phyloP scores from a whole-genome alignment of 2,329 filamentous ascomycete species.

The Claviceps citrina region DNA sequence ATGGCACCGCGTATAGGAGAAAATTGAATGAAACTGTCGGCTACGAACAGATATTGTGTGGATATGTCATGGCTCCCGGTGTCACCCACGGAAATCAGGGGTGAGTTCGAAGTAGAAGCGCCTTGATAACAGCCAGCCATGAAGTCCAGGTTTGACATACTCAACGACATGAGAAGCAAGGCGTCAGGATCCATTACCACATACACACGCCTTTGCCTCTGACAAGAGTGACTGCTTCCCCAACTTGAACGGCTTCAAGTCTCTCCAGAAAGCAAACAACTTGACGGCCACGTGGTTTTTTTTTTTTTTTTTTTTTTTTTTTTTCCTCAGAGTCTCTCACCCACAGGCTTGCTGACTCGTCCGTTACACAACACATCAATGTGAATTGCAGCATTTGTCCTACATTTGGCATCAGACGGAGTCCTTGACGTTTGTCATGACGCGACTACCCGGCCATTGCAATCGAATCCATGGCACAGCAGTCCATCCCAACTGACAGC shows the following conservation, averaged over 20 bases:
- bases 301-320: too few species aligned
- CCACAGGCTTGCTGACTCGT: conserved; percentile 1
- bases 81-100: background rate
- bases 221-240: background rate
- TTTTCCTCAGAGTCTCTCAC: background rate
- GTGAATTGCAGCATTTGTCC: background rate
- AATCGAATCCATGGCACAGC: conserved; percentile 1
- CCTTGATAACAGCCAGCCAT: background rate
- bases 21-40: background rate
- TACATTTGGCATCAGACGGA: background rate
- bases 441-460: conserved; percentile 3
- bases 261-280: conserved; percentile 1
- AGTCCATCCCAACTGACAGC: background rate
- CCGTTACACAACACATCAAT: conserved; percentile 3
- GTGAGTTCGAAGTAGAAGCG: background rate
- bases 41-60: conserved; percentile 1
- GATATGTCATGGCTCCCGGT: conserved; percentile 1
- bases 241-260: background rate
- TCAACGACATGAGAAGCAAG: background rate
- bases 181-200: too few species aligned
- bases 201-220: background rate
- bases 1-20: background rate
- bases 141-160: background rate
- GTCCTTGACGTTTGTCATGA: conserved; percentile 5
- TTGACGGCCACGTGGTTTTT: conserved; percentile 3